These are phyloP conservation scores for Colletotrichum echinochloae DNA, from an alignment of 2,329 filamentous ascomycete species.

Conservation along the genomic window DNA sequence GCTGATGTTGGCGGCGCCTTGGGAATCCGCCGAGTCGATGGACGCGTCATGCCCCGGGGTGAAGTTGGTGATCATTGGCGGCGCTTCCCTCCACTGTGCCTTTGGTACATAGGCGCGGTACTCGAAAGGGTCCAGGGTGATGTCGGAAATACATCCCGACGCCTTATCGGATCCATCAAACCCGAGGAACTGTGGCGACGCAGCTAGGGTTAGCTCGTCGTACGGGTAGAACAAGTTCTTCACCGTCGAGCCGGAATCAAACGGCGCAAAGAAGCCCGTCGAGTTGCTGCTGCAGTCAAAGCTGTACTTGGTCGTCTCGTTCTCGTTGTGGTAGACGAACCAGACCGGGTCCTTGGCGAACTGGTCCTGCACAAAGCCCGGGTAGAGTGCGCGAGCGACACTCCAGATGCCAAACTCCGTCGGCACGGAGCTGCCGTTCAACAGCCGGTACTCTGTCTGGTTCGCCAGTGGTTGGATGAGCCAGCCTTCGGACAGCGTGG, in stretches of 20 bases:
- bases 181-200: constrained; percentile 59
- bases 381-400: constrained; percentile 59
- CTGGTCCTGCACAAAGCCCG: constrained; percentile 47
- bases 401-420: constrained; percentile 72
- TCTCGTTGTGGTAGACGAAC: constrained; percentile 64
- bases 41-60: constrained; percentile 70
- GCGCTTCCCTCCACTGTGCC: constrained; percentile 60
- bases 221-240: neutral
- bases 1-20: neutral
- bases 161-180: constrained; percentile 66
- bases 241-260: neutral
- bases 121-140: constrained; percentile 67
- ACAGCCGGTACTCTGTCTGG: constrained; percentile 59
- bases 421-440: constrained; percentile 62
- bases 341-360: constrained; percentile 63
- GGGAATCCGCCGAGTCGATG: constrained; percentile 53
- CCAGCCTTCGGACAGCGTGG: neutral
- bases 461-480: constrained; percentile 51
- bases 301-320: constrained; percentile 61
- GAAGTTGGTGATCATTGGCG: constrained; percentile 70
- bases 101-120: constrained; percentile 71
- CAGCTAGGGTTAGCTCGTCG: neutral
- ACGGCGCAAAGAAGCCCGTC: constrained; percentile 53
- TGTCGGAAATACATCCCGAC: constrained; percentile 41
- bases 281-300: constrained; percentile 64